These are phyloP conservation scores for Russula abietina DNA, from an alignment of 768 basidiomycete genomes.

Conservation along the genomic window DNA sequence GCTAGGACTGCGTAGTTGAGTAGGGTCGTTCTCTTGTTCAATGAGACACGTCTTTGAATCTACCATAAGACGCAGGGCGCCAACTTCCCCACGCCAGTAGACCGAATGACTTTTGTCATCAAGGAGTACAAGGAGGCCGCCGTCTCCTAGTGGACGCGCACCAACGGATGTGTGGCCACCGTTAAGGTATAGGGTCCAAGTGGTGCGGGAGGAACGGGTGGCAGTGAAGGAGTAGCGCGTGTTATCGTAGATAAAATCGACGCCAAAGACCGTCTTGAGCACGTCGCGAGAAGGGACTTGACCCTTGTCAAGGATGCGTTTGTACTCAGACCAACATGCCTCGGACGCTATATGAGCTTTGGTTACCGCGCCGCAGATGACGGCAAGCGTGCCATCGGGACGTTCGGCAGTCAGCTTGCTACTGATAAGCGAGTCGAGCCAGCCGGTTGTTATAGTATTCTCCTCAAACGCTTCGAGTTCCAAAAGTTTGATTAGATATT, in stretches of 20 bases:
- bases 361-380: conserved; percentile 92
- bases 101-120: conserved; percentile 95
- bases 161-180: conserved; percentile 91
- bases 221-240: conserved; percentile 93
- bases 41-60: conserved; percentile 98
- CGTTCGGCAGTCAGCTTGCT: conserved; percentile 96
- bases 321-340: conserved; percentile 88
- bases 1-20: conserved; percentile 90
- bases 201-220: conserved; percentile 78
- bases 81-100: conserved; percentile 98
- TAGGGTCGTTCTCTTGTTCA: conserved; percentile 99
- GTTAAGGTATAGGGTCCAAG: conserved; percentile 95
- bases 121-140: conserved; percentile 85
- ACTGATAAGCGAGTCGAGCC: conserved; percentile 96
- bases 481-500: conserved; percentile 96
- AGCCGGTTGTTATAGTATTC: conserved; percentile 97
- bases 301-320: conserved; percentile 93
- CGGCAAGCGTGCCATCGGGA: conserved; percentile 86
- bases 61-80: conserved; percentile 84
- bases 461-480: conserved; percentile 95
- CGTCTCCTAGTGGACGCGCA: conserved; percentile 87
- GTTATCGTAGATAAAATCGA: conserved; percentile 98
- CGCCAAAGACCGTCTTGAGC: conserved; percentile 91
- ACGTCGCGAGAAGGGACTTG: conserved; percentile 94
- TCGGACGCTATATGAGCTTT: conserved; percentile 91